phyloP scores from a whole-genome alignment of 192 early-diverging fungal species.

The Coemansia sp. region DNA sequence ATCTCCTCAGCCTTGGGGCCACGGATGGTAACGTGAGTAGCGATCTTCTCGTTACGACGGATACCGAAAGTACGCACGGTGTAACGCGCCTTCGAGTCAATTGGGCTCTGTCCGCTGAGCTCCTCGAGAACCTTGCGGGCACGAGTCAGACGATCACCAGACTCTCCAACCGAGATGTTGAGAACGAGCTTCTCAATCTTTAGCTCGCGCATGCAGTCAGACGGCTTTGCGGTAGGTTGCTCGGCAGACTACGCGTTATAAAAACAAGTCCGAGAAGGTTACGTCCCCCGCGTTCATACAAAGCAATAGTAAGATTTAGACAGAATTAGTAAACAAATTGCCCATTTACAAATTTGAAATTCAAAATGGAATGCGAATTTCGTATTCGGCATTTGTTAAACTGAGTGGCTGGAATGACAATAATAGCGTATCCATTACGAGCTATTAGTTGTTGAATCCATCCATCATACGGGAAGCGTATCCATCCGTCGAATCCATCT shows the following conservation, averaged over 20 bases:
- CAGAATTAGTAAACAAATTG: neutral
- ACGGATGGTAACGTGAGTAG: constrained; percentile 98
- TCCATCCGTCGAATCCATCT: neutral
- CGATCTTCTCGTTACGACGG: constrained; percentile 99
- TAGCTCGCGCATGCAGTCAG: constrained; percentile 96
- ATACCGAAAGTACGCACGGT: constrained; percentile 99
- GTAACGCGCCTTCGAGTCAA: constrained; percentile 99
- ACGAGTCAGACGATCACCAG: constrained; percentile 99
- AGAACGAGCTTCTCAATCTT: constrained; percentile 99
- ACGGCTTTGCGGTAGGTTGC: constrained; percentile 72
- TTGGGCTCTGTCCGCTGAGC: constrained; percentile 98
- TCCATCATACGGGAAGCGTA: neutral
- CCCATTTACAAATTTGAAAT: neutral
- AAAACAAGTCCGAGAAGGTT: neutral
- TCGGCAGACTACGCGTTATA: constrained; percentile 48
- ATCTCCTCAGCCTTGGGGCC: constrained; percentile 95
- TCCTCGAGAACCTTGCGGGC: constrained; percentile 99
- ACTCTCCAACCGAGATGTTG: constrained; percentile 99
- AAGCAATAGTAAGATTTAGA: neutral
- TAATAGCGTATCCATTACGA: neutral
- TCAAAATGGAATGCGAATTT: neutral
- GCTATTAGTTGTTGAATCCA: neutral
- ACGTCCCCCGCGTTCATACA: neutral
- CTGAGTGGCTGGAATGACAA: neutral
- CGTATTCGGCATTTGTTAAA: neutral